Conservation (phyloP, 2,329 filamentous ascomycete genomes). For the Scedosporium minutisporum region DNA sequence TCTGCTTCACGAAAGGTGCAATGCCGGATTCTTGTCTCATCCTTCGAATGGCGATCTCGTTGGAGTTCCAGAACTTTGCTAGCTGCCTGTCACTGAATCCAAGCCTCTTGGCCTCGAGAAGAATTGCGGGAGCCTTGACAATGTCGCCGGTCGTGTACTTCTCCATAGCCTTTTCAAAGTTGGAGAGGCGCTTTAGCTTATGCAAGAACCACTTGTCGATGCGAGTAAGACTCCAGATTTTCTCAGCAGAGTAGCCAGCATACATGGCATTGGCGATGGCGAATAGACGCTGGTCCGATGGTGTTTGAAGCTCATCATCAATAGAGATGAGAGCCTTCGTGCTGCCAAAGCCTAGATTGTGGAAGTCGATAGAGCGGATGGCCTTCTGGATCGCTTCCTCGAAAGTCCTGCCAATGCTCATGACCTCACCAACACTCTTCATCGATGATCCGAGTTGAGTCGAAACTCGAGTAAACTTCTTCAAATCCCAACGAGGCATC, state of each 20-base stretch:
- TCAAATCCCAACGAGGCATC: slow-evolving; percentile 97
- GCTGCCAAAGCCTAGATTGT: slow-evolving; percentile 91
- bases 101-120: slow-evolving; percentile 81
- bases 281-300: slow-evolving; percentile 93
- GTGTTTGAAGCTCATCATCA: slow-evolving; percentile 90
- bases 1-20: slow-evolving; percentile 88
- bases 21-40: slow-evolving; percentile 80
- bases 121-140: slow-evolving; percentile 50
- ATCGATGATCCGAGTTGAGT: slow-evolving; percentile 94
- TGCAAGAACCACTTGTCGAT: slow-evolving; percentile 98
- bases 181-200: slow-evolving; percentile 80
- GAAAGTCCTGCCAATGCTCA: slow-evolving; percentile 94
- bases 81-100: slow-evolving; percentile 93
- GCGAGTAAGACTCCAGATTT: slow-evolving; percentile 96
- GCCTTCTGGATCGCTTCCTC: slow-evolving; percentile 98
- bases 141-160: slow-evolving; percentile 56
- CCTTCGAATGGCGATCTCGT: slow-evolving; percentile 80
- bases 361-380: slow-evolving; percentile 87
- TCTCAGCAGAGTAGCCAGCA: slow-evolving; percentile 83
- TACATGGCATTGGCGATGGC: slow-evolving; percentile 98
- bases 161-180: slow-evolving; percentile 76
- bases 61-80: slow-evolving; percentile 88
- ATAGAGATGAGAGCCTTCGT: slow-evolving; percentile 90
- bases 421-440: slow-evolving; percentile 99
- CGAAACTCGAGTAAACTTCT: slow-evolving; percentile 96